These are phyloP conservation scores for Beauveria sp. DNA, from an alignment of 2,329 filamentous ascomycete genomes.

Conservation along the genomic window DNA sequence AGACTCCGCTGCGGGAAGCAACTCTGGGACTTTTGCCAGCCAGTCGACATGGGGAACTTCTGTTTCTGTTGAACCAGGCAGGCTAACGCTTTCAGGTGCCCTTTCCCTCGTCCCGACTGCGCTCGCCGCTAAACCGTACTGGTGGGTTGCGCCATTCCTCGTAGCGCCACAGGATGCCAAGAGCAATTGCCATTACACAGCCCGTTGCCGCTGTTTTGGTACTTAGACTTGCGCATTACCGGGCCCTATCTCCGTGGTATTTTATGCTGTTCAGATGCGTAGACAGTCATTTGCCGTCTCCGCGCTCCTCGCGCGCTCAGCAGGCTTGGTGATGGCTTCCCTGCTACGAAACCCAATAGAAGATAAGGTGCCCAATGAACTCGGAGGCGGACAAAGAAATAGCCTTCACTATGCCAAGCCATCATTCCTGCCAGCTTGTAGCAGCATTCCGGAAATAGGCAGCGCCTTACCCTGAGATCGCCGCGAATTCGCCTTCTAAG, in stretches of 20 bases:
- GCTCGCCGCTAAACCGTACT: not conserved
- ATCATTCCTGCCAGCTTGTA: too few relatives aligned
- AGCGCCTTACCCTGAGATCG: not conserved
- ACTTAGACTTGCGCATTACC: too few relatives aligned
- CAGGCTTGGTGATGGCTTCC: too few relatives aligned
- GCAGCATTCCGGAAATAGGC: not conserved
- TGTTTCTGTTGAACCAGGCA: not conserved
- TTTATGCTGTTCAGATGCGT: too few relatives aligned
- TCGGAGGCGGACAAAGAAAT: too few relatives aligned
- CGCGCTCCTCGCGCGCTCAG: too few relatives aligned
- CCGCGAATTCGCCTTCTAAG: not conserved
- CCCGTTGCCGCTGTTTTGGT: not conserved
- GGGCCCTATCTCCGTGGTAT: too few relatives aligned
- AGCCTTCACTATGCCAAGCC: too few relatives aligned
- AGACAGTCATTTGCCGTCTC: too few relatives aligned
- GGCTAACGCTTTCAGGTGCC: not conserved
- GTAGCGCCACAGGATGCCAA: not conserved
- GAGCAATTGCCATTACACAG: not conserved
- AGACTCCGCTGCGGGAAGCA: not conserved
- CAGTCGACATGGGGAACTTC: not conserved
- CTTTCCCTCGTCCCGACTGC: not conserved
- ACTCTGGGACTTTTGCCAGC: not conserved
- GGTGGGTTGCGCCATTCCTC: not conserved
- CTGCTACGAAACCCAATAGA: too few relatives aligned
- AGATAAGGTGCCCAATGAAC: too few relatives aligned